phyloP scores from a whole-genome alignment of 371 early-diverging fungal genomes.

The Neoconidiobolus thromboides region DNA sequence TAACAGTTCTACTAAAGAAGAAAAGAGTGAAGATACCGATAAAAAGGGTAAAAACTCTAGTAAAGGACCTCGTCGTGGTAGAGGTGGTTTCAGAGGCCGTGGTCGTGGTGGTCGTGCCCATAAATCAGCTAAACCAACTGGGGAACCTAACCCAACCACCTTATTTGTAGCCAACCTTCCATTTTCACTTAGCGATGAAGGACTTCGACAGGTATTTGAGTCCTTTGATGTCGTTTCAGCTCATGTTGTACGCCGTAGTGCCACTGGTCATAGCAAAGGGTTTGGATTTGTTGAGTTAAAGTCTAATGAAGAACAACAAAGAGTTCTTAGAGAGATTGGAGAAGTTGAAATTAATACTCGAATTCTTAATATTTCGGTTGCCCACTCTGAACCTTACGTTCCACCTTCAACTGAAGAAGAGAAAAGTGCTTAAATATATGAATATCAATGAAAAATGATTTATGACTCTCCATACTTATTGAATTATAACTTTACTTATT shows the following conservation, averaged over 20 bases:
- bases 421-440: background rate
- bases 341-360: constrained; percentile 44
- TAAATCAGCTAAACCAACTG: background rate
- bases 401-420: background rate
- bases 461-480: too few relatives aligned
- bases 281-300: constrained; percentile 81
- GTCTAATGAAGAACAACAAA: constrained; percentile 54
- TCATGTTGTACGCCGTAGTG: constrained; percentile 34
- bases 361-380: constrained; percentile 47
- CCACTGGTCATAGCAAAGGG: constrained; percentile 52
- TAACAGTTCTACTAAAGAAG: constrained; percentile 13
- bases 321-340: constrained; percentile 42
- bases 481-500: too few relatives aligned
- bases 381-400: constrained; percentile 26
- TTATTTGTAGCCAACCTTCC: constrained; percentile 87
- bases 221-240: constrained; percentile 56
- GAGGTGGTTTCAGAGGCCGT: constrained; percentile 9
- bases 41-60: constrained; percentile 7
- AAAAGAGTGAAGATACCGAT: constrained; percentile 10
- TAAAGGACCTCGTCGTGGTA: constrained; percentile 10
- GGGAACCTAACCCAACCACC: constrained; percentile 48
- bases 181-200: constrained; percentile 57
- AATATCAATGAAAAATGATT: too few relatives aligned
- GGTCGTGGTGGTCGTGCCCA: too few relatives aligned
- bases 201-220: constrained; percentile 48